phyloP scores from a whole-genome alignment of 768 basidiomycete genomes.

The Cystofilobasidium capitatum region DNA sequence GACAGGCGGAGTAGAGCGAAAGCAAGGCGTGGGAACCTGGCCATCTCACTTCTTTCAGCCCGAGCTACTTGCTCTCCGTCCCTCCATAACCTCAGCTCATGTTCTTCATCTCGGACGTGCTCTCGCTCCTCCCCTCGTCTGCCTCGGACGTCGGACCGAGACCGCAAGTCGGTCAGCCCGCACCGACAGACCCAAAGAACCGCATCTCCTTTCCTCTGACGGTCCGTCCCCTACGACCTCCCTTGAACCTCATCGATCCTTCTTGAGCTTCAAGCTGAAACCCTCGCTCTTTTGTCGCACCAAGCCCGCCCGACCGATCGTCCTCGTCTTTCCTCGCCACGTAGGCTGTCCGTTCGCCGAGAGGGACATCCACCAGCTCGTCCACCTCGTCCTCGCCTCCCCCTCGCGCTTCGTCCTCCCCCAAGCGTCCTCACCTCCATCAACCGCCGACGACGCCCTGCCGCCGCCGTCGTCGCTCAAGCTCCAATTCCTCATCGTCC shows the following conservation, averaged over 20 bases:
- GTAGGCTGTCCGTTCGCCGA: constrained; percentile 25
- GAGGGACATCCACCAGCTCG: constrained; percentile 14
- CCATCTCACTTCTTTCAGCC: not conserved
- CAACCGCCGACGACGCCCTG: not conserved
- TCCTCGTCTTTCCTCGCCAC: constrained; percentile 19
- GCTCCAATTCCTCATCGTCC: constrained; percentile 23
- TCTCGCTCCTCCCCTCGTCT: constrained; percentile 21
- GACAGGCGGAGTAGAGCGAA: too few relatives aligned
- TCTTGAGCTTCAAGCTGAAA: not conserved
- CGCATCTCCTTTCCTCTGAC: constrained; percentile 16
- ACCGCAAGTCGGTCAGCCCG: constrained; percentile 9
- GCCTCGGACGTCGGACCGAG: not conserved
- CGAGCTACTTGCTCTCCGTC: not conserved
- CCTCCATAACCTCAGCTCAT: not conserved
- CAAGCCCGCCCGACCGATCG: constrained; percentile 18
- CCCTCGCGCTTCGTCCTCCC: constrained; percentile 12
- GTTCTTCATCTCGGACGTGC: constrained; percentile 18
- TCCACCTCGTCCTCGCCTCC: constrained; percentile 21
- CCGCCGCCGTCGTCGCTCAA: not conserved
- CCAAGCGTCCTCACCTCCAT: not conserved
- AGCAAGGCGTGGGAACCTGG: too few relatives aligned
- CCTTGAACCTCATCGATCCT: not conserved
- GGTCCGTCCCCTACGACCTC: not conserved
- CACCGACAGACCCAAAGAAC: constrained; percentile 21
- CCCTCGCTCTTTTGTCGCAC: not conserved